Conservation (phyloP, 306 rosid species). For the Casuarina cunninghamiana region DNA sequence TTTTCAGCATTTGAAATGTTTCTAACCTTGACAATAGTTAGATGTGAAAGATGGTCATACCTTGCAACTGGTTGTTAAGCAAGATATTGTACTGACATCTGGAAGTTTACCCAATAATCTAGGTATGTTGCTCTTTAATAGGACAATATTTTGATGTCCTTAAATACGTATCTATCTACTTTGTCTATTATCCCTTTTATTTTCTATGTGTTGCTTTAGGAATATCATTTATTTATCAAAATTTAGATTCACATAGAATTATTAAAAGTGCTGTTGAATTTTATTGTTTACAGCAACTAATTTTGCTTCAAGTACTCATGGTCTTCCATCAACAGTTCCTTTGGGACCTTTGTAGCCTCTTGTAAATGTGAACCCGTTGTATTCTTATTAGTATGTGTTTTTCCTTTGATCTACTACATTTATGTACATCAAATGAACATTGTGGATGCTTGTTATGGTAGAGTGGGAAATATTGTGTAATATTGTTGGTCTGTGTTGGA, state of each 20-base stretch:
- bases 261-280: constrained; percentile 20
- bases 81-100: constrained; percentile 57
- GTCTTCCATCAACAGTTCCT: constrained; percentile 58
- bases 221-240: background rate
- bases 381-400: constrained; percentile 15
- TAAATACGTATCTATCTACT: background rate
- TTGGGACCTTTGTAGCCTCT: constrained; percentile 71
- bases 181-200: background rate
- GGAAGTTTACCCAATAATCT: constrained; percentile 59
- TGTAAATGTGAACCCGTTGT: constrained; percentile 54
- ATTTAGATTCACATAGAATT: background rate
- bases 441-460: background rate
- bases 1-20: constrained; percentile 20
- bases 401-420: constrained; percentile 18
- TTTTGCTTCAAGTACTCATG: constrained; percentile 66
- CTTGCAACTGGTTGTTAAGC: constrained; percentile 91
- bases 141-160: background rate
- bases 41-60: constrained; percentile 99
- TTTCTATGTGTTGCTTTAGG: background rate
- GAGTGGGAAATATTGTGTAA: constrained; percentile 8
- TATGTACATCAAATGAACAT: background rate
- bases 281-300: constrained; percentile 56
- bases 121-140: constrained; percentile 50
- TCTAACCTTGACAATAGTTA: constrained; percentile 54
- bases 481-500: constrained; percentile 54